phyloP scores from a whole-genome alignment of 2,329 filamentous ascomycete species.

The Pestalotiopsis fici region DNA sequence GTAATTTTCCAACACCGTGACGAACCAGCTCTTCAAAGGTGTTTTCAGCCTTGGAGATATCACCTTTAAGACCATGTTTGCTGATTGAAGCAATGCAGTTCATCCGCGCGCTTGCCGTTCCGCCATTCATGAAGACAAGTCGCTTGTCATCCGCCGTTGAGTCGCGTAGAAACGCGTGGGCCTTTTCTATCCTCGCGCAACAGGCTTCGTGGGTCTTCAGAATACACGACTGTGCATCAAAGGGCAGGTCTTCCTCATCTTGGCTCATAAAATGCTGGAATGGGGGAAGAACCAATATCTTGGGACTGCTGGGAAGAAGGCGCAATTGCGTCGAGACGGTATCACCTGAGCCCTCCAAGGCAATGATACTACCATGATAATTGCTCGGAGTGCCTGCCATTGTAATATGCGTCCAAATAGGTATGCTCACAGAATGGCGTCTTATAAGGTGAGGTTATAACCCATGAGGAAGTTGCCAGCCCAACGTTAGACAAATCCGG shows the following conservation, averaged over 20 bases:
- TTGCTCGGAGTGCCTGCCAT: conserved; percentile 24
- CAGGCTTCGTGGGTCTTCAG: conserved; percentile 53
- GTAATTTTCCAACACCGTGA: conserved; percentile 45
- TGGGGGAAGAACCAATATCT: conserved; percentile 58
- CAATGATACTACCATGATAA: conserved; percentile 53
- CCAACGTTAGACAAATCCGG: not conserved
- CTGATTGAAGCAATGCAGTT: conserved; percentile 57
- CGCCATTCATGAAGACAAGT: conserved; percentile 62
- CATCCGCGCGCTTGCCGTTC: conserved; percentile 54
- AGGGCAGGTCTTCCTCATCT: conserved; percentile 28
- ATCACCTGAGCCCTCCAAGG: conserved; percentile 59
- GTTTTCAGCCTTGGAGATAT: conserved; percentile 48
- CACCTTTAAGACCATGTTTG: conserved; percentile 50
- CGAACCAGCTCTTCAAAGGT: conserved; percentile 53
- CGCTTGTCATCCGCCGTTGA: conserved; percentile 48
- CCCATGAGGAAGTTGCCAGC: not conserved
- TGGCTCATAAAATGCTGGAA: conserved; percentile 47
- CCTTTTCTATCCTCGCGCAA: conserved; percentile 45
- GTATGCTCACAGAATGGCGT: not conserved
- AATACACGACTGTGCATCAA: conserved; percentile 42
- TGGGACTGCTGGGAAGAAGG: conserved; percentile 58
- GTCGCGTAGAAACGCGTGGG: conserved; percentile 50
- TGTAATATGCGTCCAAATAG: conserved; percentile 12
- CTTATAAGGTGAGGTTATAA: not conserved
- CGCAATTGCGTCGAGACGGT: conserved; percentile 59